phyloP scores from a whole-genome alignment of 1,139 yeast species.

The Tardiomyces digboiensis region DNA sequence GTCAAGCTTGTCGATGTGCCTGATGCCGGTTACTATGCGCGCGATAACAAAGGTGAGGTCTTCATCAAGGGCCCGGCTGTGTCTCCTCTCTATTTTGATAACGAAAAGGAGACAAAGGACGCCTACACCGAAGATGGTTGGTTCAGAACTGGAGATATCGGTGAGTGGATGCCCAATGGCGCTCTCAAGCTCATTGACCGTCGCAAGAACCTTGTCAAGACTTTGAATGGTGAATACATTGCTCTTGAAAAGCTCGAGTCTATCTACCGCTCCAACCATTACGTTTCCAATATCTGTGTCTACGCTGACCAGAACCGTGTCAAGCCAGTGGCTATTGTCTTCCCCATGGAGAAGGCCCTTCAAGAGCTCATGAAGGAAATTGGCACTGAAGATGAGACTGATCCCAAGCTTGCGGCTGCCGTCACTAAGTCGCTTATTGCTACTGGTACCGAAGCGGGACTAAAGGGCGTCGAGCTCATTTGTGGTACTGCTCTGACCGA shows the following conservation, averaged over 20 bases:
- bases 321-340: conserved; percentile 86
- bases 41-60: conserved; percentile 90
- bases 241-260: conserved; percentile 89
- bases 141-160: conserved; percentile 98
- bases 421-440: conserved; percentile 51
- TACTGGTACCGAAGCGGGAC: conserved; percentile 76
- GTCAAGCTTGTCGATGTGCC: conserved; percentile 85
- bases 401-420: conserved; percentile 45
- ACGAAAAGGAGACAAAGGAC: conserved; percentile 68
- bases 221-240: conserved; percentile 94
- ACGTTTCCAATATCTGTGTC: conserved; percentile 76
- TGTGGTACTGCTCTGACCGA: conserved; percentile 71
- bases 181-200: conserved; percentile 82
- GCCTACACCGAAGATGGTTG: conserved; percentile 83
- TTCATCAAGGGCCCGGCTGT: conserved; percentile 70
- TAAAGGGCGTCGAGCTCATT: conserved; percentile 78
- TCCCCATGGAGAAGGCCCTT: conserved; percentile 67
- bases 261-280: conserved; percentile 70
- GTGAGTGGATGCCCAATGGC: conserved; percentile 83
- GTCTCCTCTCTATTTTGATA: conserved; percentile 69
- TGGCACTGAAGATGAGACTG: conserved; percentile 40
- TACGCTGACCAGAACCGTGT: conserved; percentile 83
- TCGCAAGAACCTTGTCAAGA: conserved; percentile 92
- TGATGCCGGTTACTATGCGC: conserved; percentile 88
- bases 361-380: conserved; percentile 50